A percentile compares a stretch with the other conserved stretches of the same genome.
phyloP scores from a whole-genome alignment of 306 rosid genomes.

The Chamaecrista fasciculata region DNA sequence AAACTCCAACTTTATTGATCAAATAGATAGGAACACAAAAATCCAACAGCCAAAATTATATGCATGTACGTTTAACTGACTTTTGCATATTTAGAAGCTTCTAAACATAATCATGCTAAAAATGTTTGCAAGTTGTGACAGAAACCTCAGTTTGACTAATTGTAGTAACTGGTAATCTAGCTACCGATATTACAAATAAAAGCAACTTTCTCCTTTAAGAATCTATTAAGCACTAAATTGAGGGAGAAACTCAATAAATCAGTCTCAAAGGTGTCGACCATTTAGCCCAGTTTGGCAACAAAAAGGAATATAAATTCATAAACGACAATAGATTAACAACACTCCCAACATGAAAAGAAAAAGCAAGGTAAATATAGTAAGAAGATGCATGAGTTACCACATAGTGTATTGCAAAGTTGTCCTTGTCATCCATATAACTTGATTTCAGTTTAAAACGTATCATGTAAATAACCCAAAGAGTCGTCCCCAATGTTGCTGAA shows the following conservation, averaged over 20 bases:
- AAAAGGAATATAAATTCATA: not conserved
- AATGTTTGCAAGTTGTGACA: slow-evolving; percentile 1
- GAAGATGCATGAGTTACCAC: slow-evolving; percentile 44
- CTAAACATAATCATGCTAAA: not conserved
- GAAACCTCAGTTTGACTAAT: not conserved
- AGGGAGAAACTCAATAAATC: not conserved
- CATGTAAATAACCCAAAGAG: slow-evolving; percentile 75
- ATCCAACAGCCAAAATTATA: not conserved
- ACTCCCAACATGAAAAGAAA: not conserved
- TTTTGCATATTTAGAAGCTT: not conserved
- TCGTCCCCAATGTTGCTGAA: slow-evolving; percentile 61
- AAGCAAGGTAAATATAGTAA: not conserved
- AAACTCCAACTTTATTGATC: not conserved
- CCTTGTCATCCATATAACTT: slow-evolving; percentile 68
- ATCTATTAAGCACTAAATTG: not conserved
- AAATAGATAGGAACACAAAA: not conserved
- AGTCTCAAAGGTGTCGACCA: slow-evolving; percentile 1
- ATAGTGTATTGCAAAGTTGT: slow-evolving; percentile 55
- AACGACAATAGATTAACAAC: not conserved
- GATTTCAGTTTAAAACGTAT: slow-evolving; percentile 60
- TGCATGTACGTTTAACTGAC: not conserved
- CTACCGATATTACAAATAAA: not conserved
- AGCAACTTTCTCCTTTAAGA: not conserved
- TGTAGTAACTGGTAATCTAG: not conserved
- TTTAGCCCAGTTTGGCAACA: not conserved